Evolutionary conservation across 306 rosid species (phyloP).

Genomic region (Fagus sylvatica): DNA sequence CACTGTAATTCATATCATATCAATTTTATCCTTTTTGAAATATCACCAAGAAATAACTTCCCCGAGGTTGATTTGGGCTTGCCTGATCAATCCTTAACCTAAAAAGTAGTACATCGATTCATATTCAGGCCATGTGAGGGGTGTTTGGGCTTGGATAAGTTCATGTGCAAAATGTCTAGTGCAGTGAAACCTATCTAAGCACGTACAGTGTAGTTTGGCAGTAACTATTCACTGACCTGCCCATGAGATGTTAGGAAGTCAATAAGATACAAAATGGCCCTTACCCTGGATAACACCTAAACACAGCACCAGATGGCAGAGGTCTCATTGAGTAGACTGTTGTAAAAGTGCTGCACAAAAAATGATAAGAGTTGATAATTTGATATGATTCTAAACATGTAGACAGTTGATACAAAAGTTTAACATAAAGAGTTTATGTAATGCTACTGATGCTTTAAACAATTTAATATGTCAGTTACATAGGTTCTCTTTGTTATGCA

Average conservation of each 20-base stretch:
- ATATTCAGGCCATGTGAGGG: neutral
- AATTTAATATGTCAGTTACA: neutral
- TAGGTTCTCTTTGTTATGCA: no score
- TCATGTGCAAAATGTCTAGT: neutral
- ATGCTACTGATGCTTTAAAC: neutral
- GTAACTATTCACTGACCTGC: neutral
- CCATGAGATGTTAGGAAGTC: neutral
- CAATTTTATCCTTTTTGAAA: no score
- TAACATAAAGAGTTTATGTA: constrained; percentile 1
- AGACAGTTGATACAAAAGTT: neutral
- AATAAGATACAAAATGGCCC: constrained; percentile 10
- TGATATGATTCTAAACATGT: constrained; percentile 16
- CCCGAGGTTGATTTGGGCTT: no score
- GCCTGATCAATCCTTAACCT: no score
- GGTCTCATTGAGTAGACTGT: constrained; percentile 90
- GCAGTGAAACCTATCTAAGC: neutral
- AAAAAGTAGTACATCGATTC: no score
- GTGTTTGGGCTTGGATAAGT: neutral
- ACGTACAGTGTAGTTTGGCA: neutral
- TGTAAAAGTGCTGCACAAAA: constrained; percentile 71
- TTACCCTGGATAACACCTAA: constrained; percentile 95
- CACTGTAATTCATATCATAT: neutral
- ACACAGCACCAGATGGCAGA: constrained; percentile 82
- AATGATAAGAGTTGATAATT: constrained; percentile 21
- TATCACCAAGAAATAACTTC: no score